phyloP scores from a whole-genome alignment of 805 yeast genomes.

The Ogataea philodendri region DNA sequence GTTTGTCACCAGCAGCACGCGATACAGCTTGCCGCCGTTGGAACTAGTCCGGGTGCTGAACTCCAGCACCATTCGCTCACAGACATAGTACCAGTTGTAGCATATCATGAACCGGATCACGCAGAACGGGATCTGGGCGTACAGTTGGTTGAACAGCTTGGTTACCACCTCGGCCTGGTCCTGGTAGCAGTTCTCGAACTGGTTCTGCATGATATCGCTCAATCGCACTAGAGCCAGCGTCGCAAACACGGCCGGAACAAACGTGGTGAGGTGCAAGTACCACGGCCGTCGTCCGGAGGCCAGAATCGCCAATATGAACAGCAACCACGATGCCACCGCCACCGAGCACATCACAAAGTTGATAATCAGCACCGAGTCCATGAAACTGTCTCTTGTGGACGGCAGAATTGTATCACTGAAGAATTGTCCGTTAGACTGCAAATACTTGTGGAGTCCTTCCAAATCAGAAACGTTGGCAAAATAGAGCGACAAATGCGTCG shows the following conservation, averaged over 20 bases:
- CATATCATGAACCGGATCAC: conserved; percentile 45
- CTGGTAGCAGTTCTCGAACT: conserved; percentile 53
- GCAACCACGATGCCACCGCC: conserved; percentile 69
- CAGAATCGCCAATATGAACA: conserved; percentile 53
- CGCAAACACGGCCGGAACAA: conserved; percentile 51
- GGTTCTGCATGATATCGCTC: conserved; percentile 45
- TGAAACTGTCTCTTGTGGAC: conserved; percentile 35
- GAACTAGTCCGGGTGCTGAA: conserved; percentile 10
- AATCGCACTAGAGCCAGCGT: conserved; percentile 50
- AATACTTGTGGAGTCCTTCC: background rate
- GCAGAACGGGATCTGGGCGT: conserved; percentile 39
- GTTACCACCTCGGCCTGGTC: conserved; percentile 45
- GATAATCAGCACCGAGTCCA: conserved; percentile 40
- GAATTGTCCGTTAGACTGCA: background rate
- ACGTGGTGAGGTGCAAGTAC: conserved; percentile 55
- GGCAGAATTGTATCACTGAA: conserved; percentile 38
- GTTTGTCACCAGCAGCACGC: conserved; percentile 7
- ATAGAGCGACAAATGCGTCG: background rate
- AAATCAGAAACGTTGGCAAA: conserved; percentile 4
- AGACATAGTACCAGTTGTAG: conserved; percentile 44
- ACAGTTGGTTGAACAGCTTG: conserved; percentile 37
- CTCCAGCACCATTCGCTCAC: conserved; percentile 13
- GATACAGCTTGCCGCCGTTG: conserved; percentile 7
- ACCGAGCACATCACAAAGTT: conserved; percentile 54
- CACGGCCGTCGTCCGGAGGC: conserved; percentile 58